Evolutionary conservation across 345 rosid genomes (phyloP), one percentile per base, ranked within the genome.

Genomic region (Pugionium cornutum): DNA sequence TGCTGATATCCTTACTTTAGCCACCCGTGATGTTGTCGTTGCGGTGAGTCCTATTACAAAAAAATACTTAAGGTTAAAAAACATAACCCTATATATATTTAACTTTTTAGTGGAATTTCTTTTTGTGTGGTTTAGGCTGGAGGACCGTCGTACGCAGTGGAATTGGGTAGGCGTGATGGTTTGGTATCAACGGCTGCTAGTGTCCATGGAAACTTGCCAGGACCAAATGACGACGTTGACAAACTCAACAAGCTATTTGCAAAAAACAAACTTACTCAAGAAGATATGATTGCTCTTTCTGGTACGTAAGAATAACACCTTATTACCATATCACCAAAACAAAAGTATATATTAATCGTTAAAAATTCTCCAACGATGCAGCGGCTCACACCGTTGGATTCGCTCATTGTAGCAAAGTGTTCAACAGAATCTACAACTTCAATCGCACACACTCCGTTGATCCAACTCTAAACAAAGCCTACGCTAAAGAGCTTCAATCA

Each of bases 341-440:
- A 34, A 29, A 50, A 10, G 5, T 39, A 31, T 18, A 30, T 30
- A 41, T 65, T 44, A 57, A 4, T 8, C 2, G 4, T 41, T 53
- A 0, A 8, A 67, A 5, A 0, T 0, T 8, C 7, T 58, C 1
- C 4, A 18, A 53, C 37, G 4, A 64, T 64, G 68, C 84, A 89
- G 96, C 83, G 33, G 96, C 89, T n/a, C 96, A 89, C 83, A 85
- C 85, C 50, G 61, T 89, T 5, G 96, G 96, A 70, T 87, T 89
- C 79, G 79, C 91, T 7, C 96, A 89, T 53, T 89, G 96, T 58
- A 26, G 54, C 79, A 82, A 72, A 69, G 72, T 89, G 25, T 27
- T 74, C 4, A 76, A 81, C 75, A 73, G 94, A 52, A 82, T 89
- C 58, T 83, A 82, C 89, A 78, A 27, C 67, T 89, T 84, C 77